Evolutionary conservation across 495 filamentous ascomycete species (phyloP), one percentile per base, ranked within the genome.

Genomic region (Penicillium mononematosum): DNA sequence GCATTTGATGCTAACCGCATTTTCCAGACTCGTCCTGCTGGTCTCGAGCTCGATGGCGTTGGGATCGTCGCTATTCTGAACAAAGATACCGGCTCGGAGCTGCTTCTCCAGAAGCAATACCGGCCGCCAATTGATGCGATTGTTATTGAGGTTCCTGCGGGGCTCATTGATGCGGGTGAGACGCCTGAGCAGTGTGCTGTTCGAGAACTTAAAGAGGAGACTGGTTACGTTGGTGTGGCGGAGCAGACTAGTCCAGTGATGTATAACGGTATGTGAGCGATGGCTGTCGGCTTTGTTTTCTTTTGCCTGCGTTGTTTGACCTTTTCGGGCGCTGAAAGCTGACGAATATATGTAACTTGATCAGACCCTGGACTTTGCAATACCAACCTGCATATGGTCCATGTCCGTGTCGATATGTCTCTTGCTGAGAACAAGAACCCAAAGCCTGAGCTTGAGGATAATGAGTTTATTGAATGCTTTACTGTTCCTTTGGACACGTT

Each of bases 131-230:
- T 95, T 41, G 83, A 89, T 60, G 88, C 88, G 59, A 75, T 89
- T 25, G 81, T 83, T 34, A 88, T 96, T 55, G 92, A 96, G 67
- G 79, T 95, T 2, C 92, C 92, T 0, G 92, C 92, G 4, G 92
- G 92, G 0, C 73, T 97, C 9, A 83, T 96, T 14, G 92, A 97
- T 72, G 86, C 84, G 8, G 85, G 83, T 29, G 92, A 96, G 70
- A 88, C 84, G 0, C 83, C 87, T 1, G 88, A 92, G 63, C 70
- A 88, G 57, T 88, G 88, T 52, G 92, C 92, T 8, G 79, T 96
- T 14, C 78, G 92, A n/a, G 92, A 97, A 66, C 78, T 98, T 57
- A 91, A 84, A 61, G 94, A 98, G 71, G 94, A 98, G 73, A 96
- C 94, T 0, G 94, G 94, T 5, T 97, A 94, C 68, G 82, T 90